A percentile compares a stretch with the other conserved stretches of the same genome.
Evolutionary conservation across 495 filamentous ascomycete genomes (phyloP).

Genomic region (Penicillium herquei): DNA sequence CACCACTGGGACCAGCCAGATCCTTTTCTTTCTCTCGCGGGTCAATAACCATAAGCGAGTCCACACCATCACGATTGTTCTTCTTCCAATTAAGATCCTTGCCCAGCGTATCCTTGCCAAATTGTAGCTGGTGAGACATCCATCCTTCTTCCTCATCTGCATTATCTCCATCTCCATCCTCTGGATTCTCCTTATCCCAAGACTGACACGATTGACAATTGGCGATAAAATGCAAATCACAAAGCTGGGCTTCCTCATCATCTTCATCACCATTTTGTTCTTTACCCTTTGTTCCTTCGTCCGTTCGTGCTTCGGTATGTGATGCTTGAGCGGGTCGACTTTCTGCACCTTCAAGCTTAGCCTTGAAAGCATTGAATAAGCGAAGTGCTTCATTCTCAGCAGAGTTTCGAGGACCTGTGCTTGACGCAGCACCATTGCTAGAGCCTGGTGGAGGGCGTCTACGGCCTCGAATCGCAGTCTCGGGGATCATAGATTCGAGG

Average conservation of each 20-base stretch:
- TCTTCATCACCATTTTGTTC: conserved; percentile 14
- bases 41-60: conserved; percentile 93
- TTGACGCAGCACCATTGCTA: conserved; percentile 26
- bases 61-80: conserved; percentile 80
- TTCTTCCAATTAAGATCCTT: conserved; percentile 90
- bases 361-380: conserved; percentile 72
- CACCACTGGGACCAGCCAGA: conserved; percentile 33
- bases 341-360: conserved; percentile 67
- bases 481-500: conserved; percentile 79
- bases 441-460: conserved; percentile 64
- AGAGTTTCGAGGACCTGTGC: conserved; percentile 27
- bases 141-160: conserved; percentile 60
- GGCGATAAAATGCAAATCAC: conserved; percentile 89
- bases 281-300: conserved; percentile 26
- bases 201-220: conserved; percentile 86
- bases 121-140: conserved; percentile 73
- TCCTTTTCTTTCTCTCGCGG: conserved; percentile 81
- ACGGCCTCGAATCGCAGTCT: conserved; percentile 74
- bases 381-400: conserved; percentile 64
- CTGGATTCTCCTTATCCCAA: conserved; percentile 52
- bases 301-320: conserved; percentile 22
- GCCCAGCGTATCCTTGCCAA: conserved; percentile 84
- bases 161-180: conserved; percentile 26
- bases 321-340: conserved; percentile 25
- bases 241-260: conserved; percentile 70